Evolutionary conservation across 257 asterid genomes (phyloP), one percentile per base, ranked within the genome.

Genomic region (Eustoma russellianum): DNA sequence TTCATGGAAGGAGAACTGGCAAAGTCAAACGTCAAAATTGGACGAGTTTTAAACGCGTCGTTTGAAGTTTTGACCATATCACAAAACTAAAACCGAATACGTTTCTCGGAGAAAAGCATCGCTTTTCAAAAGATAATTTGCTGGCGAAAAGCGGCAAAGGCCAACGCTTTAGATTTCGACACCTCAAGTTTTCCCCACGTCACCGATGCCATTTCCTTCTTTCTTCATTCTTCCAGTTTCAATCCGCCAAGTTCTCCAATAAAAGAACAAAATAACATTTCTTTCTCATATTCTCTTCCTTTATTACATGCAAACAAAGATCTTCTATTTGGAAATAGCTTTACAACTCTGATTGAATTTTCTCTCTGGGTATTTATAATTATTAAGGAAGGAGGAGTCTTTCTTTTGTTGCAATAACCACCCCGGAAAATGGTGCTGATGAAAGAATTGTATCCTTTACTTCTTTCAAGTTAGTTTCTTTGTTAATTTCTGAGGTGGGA

Each of bases 381-480:
- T 8, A 64, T 54, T 54, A 6, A 18, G 28, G 0, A 54, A 35
- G 38, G 9, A 30, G 5, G 17, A 0, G 12, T 9, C 17, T 51
- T 51, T 16, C 35, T 13, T 33, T 3, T 52, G 18, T 56, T 28
- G 40, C 13, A 64, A 55, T 33, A 18, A 64, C 48, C 58, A 15
- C 47, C 33, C 5, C 33, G 15, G 34, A 62, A 50, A 53, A 88
- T 88, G 97, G 97, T 85, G 73, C 93, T 73, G 76, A 78, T 73
- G 73, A 80, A 75, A 63, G 95, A 89, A 73, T 89, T 86, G 95
- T 89, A 86, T 89, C 97, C 94, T 82, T 60, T 44, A 43, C 45
- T 45, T 61, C 48, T 13, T 12, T 0, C 34, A 40, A 8, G 11
- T 13, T 18, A 8, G 11, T 13, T 18, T 40, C 7, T 41, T 13